These are phyloP conservation scores for Saccharomyces hybrid DNA, from an alignment of 1,139 yeast species.

Conservation along the genomic window DNA sequence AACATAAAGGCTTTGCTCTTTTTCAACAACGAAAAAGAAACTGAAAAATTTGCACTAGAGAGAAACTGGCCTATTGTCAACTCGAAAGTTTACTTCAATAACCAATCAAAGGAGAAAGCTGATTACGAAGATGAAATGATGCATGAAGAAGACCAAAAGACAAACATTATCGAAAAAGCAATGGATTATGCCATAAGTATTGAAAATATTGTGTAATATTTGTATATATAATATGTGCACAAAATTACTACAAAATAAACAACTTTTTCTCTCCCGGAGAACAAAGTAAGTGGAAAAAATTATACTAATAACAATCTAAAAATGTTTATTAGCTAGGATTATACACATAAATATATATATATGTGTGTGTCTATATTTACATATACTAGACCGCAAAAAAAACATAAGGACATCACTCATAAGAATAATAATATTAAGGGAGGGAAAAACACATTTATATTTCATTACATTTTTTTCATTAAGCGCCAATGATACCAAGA, in stretches of 20 bases:
- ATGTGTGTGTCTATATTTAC: neutral
- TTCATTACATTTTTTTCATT: neutral
- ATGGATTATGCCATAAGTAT: constrained; percentile 29
- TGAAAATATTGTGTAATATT: constrained; percentile 28
- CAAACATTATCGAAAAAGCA: constrained; percentile 24
- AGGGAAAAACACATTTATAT: neutral
- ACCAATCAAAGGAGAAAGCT: constrained; percentile 17
- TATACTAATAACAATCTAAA: neutral
- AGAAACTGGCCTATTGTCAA: constrained; percentile 58
- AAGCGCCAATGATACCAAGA: constrained; percentile 48
- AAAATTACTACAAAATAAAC: neutral
- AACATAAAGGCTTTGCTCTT: constrained; percentile 80
- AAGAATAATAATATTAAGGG: neutral
- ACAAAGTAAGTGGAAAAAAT: neutral
- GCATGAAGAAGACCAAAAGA: constrained; percentile 9
- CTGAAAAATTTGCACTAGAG: constrained; percentile 50
- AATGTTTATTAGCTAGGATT: neutral
- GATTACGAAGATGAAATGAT: constrained; percentile 11
- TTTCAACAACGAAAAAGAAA: constrained; percentile 59
- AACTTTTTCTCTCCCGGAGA: neutral
- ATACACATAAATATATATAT: neutral
- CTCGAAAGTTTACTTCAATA: constrained; percentile 54
- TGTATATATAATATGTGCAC: neutral
- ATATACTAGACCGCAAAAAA: neutral
- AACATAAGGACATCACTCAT: neutral